Conservation (phyloP, 371 early-diverging fungal species). For the Mucor lusitanicus region DNA sequence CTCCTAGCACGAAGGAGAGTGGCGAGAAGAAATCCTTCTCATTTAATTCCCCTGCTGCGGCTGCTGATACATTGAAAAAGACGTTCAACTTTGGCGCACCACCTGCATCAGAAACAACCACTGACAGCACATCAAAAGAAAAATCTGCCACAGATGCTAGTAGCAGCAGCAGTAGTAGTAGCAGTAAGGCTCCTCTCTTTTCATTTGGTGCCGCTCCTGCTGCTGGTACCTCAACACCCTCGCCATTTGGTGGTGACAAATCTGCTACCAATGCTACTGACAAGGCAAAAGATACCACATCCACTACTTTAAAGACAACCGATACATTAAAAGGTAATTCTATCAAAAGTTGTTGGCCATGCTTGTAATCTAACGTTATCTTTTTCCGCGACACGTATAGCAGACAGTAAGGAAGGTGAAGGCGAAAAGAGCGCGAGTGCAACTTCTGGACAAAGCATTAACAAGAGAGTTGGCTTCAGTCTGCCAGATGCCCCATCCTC, state of each 20-base stretch:
- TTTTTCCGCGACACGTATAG: background rate
- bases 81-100: background rate
- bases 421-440: background rate
- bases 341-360: background rate
- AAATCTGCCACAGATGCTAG: background rate
- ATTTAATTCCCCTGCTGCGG: background rate
- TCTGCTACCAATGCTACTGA: background rate
- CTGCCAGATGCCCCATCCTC: background rate
- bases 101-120: background rate
- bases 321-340: background rate
- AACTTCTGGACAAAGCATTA: background rate
- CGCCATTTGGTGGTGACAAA: background rate
- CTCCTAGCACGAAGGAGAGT: background rate
- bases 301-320: background rate
- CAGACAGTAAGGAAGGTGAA: background rate
- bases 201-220: background rate
- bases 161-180: background rate
- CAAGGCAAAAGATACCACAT: background rate
- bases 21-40: background rate
- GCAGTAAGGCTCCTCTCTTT: background rate
- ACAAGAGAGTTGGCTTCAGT: constrained; percentile 1
- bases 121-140: background rate
- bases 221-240: background rate
- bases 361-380: background rate
- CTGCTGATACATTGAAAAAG: background rate